phyloP scores from a whole-genome alignment of 768 basidiomycete genomes.

The Hygrocybe coccinea region DNA sequence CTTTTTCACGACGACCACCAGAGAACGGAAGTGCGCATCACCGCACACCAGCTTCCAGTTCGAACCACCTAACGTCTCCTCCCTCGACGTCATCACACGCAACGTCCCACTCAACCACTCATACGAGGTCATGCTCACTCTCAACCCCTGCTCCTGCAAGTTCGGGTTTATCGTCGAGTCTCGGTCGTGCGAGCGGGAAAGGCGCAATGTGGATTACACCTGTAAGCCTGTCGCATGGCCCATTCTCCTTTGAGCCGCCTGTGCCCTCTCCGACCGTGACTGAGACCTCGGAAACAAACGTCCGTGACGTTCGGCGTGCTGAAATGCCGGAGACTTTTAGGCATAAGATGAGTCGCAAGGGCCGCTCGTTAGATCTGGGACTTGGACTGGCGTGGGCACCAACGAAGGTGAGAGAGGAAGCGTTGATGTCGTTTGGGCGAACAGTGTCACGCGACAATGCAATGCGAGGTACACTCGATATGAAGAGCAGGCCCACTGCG shows the following conservation, averaged over 20 bases:
- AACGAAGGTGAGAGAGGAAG: slow-evolving; percentile 58
- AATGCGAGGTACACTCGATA: slow-evolving; percentile 17
- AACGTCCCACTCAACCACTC: slow-evolving; percentile 1
- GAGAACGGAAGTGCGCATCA: slow-evolving; percentile 12
- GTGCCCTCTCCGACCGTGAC: slow-evolving; percentile 47
- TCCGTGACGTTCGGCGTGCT: slow-evolving; percentile 20
- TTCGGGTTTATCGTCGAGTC: slow-evolving; percentile 48
- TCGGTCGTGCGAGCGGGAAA: slow-evolving; percentile 51
- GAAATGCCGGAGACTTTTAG: slow-evolving; percentile 29
- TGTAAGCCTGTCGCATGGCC: slow-evolving; percentile 46
- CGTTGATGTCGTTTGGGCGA: slow-evolving; percentile 43
- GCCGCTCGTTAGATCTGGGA: slow-evolving; percentile 67
- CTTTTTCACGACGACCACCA: slow-evolving; percentile 11
- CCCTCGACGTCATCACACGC: slow-evolving; percentile 36
- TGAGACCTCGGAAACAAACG: slow-evolving; percentile 15
- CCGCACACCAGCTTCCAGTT: slow-evolving; percentile 3
- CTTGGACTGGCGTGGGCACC: slow-evolving; percentile 72
- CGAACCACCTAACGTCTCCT: slow-evolving; percentile 2
- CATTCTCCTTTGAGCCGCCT: slow-evolving; percentile 66
- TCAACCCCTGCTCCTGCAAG: slow-evolving; percentile 24
- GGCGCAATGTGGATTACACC: slow-evolving; percentile 33
- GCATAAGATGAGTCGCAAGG: slow-evolving; percentile 49
- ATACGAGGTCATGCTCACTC: slow-evolving; percentile 18
- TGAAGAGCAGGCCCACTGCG: slow-evolving; percentile 32
- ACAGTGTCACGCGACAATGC: slow-evolving; percentile 18